These are phyloP conservation scores for Hypoxylon sp. DNA, from an alignment of 2,329 filamentous ascomycete genomes.

Conservation along the genomic window DNA sequence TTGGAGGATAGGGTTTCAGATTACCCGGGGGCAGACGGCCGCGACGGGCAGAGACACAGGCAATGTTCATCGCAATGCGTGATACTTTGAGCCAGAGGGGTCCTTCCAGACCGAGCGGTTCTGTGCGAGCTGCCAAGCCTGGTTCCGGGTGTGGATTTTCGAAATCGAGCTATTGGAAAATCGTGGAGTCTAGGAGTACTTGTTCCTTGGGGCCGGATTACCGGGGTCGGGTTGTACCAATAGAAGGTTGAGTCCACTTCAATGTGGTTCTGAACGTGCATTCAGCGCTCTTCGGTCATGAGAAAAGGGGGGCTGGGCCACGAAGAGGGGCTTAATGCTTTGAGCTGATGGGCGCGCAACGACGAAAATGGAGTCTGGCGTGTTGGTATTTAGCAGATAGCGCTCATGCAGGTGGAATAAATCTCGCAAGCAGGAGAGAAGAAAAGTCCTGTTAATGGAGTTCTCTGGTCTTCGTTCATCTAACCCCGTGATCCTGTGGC, in stretches of 20 bases:
- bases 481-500: neutral
- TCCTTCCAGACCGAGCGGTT: neutral
- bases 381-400: neutral
- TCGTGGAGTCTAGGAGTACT: neutral
- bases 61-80: conserved; percentile 2
- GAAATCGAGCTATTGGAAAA: neutral
- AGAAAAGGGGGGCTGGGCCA: neutral
- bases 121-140: neutral
- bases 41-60: neutral
- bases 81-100: conserved; percentile 2
- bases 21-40: neutral
- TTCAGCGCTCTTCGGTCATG: neutral
- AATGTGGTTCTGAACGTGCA: neutral
- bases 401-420: neutral
- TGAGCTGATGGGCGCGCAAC: neutral
- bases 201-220: neutral
- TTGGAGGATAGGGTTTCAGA: neutral
- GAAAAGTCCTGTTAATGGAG: neutral
- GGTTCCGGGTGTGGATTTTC: neutral
- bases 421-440: neutral
- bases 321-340: neutral
- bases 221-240: neutral
- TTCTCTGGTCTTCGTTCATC: neutral
- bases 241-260: neutral
- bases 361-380: neutral